Base-by-base conservation (phyloP, 352 stramenopile genomes). In the Phytophthora gonapodyides region DNA sequence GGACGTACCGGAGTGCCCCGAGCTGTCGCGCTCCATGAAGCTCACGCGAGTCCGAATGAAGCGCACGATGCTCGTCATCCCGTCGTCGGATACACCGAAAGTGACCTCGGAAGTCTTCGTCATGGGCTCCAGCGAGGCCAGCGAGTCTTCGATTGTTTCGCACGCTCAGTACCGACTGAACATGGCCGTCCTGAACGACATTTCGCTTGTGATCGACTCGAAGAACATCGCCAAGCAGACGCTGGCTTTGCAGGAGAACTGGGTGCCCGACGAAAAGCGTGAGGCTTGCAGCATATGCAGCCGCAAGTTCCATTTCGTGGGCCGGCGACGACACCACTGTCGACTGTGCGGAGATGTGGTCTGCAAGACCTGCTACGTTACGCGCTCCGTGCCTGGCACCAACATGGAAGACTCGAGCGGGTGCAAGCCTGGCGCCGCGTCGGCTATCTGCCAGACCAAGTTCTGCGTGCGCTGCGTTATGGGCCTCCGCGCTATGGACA, bases 391-490 rank as follows among this genome's bases (percentile, higher is more conserved):
- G 3, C 70, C 67, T 4, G 50, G 53, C 5, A 57, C 49, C 4
- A 51, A 63, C 19, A 54, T 67, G 50, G 57, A 63, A 7, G 38
- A 54, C 45, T 30, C 17, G 27, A 41, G 44, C 13, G 41, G 27
- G 15, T 60, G 53, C 41, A 61, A 57, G 13, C 42, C 51, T 30
- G 10, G 56, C 12, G 46, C 51, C 1, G 3, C 21, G 0, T 36
- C 38, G 10, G 19, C n/a, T 12, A 74, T 84, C 21, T 75, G 63
- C n/a, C 49, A 65, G 21, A 80, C 73, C 31, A 84, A 87, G 42
- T 87, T 87, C 34, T 87, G 77, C 38, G 75, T 87, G 50, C 75
- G 77, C 16, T 87, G 72, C 24, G 65, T 87, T 53, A 69, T 87
- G 67, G 34, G 65, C 5, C 59, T 87, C 17, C 77, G 77, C 11